Percentiles rank a stretch among this genome's conserved stretches.
These are phyloP conservation scores for Cordyceps sp. DNA, from an alignment of 2,329 filamentous ascomycete genomes.

Conservation along the genomic window DNA sequence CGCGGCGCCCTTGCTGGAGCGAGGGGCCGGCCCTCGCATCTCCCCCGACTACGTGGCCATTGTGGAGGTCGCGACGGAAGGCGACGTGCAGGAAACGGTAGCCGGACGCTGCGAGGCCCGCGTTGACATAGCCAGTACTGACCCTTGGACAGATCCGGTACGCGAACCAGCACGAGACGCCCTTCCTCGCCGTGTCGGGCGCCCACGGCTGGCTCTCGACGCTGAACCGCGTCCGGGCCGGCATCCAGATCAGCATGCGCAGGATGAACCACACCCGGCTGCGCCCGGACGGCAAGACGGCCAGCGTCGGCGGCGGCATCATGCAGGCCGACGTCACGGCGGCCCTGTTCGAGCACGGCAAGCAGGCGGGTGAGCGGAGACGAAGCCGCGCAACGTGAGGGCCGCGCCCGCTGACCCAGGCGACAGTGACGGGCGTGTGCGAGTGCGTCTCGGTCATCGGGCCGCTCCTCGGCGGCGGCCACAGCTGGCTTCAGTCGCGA, in stretches of 20 bases:
- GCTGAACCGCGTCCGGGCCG: neutral
- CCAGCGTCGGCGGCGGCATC: conserved; percentile 2
- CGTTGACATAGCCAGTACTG: too few relatives aligned
- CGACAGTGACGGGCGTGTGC: neutral
- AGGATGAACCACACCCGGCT: conserved; percentile 3
- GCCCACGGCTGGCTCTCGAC: conserved; percentile 4
- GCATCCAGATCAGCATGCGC: conserved; percentile 6
- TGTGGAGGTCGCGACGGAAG: neutral
- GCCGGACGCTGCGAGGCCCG: too few relatives aligned
- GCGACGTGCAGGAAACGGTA: conserved; percentile 2
- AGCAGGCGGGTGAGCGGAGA: conserved; percentile 2
- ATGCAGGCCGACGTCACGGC: conserved; percentile 3
- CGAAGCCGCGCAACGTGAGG: too few relatives aligned
- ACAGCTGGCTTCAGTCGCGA: neutral
- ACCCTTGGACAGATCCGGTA: conserved; percentile 6
- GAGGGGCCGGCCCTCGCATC: neutral
- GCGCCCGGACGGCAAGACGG: neutral
- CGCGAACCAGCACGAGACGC: conserved; percentile 2
- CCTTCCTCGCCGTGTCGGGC: conserved; percentile 5
- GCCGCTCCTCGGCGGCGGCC: conserved; percentile 1
- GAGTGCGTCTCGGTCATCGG: conserved; percentile 1
- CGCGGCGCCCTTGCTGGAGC: neutral
- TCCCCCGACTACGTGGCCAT: neutral
- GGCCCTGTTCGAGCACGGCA: conserved; percentile 2
- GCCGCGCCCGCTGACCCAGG: too few relatives aligned